Conservation (phyloP, 768 basidiomycete genomes). For the Suillus fuscotomentosus region DNA sequence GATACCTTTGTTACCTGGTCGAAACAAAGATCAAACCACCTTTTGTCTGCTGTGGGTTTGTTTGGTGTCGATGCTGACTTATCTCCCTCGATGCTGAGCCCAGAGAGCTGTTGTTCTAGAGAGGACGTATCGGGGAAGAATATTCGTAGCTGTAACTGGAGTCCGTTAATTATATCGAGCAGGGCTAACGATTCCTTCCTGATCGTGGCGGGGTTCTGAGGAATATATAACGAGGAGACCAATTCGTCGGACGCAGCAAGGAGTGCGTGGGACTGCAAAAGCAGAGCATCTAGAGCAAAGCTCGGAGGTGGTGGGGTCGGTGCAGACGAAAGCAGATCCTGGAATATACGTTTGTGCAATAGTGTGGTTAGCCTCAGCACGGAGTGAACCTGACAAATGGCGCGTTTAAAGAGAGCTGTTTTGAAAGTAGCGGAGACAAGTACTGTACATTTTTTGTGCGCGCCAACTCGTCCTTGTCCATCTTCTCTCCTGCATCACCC, state of each 20-base stretch:
- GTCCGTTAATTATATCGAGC: slow-evolving; percentile 31
- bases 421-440: slow-evolving; percentile 2
- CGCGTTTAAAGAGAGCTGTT: slow-evolving; percentile 6
- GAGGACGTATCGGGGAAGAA: slow-evolving; percentile 24
- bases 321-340: slow-evolving; percentile 44
- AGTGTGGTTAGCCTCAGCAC: slow-evolving; percentile 58
- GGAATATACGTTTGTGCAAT: slow-evolving; percentile 59
- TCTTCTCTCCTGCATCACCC: slow-evolving; percentile 42
- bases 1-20: slow-evolving; percentile 53
- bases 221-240: slow-evolving; percentile 61
- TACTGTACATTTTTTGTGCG: slow-evolving; percentile 56
- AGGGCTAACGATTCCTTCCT: slow-evolving; percentile 38
- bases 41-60: slow-evolving; percentile 38
- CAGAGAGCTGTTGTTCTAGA: slow-evolving; percentile 23
- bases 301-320: slow-evolving; percentile 23
- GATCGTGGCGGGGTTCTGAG: slow-evolving; percentile 51
- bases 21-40: slow-evolving; percentile 69
- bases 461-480: slow-evolving; percentile 50
- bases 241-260: slow-evolving; percentile 63
- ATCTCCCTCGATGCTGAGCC: slow-evolving; percentile 19
- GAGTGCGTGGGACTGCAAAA: slow-evolving; percentile 47
- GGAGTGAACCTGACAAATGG: slow-evolving; percentile 47
- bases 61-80: background rate
- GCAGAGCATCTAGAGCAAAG: slow-evolving; percentile 49
- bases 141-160: slow-evolving; percentile 31